phyloP scores from a whole-genome alignment of 1,284 basidiomycete species.

The Blastosporella zonata region DNA sequence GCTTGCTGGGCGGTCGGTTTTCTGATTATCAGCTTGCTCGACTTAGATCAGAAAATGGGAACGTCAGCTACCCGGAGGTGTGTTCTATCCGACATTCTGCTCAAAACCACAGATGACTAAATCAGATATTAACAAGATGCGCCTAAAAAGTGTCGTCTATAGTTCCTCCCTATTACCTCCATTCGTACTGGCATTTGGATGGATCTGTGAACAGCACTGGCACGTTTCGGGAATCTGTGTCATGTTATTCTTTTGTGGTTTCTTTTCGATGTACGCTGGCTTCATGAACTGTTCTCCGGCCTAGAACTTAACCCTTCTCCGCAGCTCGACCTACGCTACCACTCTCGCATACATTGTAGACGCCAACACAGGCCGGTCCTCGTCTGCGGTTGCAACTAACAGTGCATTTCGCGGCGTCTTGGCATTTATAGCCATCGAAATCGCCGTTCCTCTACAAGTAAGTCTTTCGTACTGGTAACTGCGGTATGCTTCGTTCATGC shows the following conservation, averaged over 20 bases:
- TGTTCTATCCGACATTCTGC: constrained; percentile 11
- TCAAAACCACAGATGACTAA: not conserved
- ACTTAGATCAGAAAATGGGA: constrained; percentile 59
- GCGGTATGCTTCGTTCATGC: not conserved
- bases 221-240: constrained; percentile 63
- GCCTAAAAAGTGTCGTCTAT: constrained; percentile 60
- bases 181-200: constrained; percentile 69
- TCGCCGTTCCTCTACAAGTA: constrained; percentile 67
- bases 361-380: constrained; percentile 71
- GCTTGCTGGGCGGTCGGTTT: constrained; percentile 73
- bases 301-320: not conserved
- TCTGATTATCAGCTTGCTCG: constrained; percentile 64
- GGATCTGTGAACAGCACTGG: constrained; percentile 66
- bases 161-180: constrained; percentile 56
- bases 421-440: constrained; percentile 70
- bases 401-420: constrained; percentile 66
- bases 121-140: constrained; percentile 51
- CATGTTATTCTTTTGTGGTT: constrained; percentile 63
- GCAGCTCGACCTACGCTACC: constrained; percentile 67
- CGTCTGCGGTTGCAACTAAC: constrained; percentile 69
- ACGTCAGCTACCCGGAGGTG: constrained; percentile 66
- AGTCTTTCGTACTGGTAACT: constrained; percentile 11
- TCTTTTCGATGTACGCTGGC: constrained; percentile 61
- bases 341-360: constrained; percentile 78
- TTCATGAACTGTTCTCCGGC: not conserved